Conservation (phyloP, 768 basidiomycete genomes). For the Xerocomellus intermedius region DNA sequence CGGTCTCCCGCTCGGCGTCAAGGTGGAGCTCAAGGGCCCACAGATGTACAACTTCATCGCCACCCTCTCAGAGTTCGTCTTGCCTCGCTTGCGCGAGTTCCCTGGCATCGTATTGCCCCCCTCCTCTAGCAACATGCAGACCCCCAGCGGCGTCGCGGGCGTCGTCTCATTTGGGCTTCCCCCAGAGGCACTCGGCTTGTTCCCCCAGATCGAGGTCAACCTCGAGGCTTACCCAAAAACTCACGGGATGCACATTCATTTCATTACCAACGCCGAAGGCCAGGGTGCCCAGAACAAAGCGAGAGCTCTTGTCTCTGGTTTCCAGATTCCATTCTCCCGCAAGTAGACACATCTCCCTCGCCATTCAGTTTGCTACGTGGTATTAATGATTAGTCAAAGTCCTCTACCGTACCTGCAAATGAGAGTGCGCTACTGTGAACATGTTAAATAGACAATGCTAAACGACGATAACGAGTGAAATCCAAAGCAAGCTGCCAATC, state of each 20-base stretch:
- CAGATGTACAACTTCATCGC: conserved; percentile 95
- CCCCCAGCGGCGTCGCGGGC: conserved; percentile 77
- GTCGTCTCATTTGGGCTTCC: conserved; percentile 89
- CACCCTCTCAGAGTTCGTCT: conserved; percentile 86
- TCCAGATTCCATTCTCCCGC: conserved; percentile 84
- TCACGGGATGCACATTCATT: conserved; percentile 93
- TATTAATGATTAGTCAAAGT: conserved; percentile 25
- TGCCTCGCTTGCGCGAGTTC: conserved; percentile 93
- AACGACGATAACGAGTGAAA: conserved; percentile 16
- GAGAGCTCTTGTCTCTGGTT: conserved; percentile 82
- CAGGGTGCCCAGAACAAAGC: conserved; percentile 89
- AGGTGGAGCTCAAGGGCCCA: conserved; percentile 86
- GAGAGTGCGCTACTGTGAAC: conserved; percentile 26
- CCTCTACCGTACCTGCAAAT: conserved; percentile 30
- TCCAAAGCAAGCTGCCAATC: conserved; percentile 6
- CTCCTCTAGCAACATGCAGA: conserved; percentile 63
- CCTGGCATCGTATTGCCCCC: conserved; percentile 79
- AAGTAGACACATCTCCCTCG: conserved; percentile 22
- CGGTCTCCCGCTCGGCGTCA: conserved; percentile 79
- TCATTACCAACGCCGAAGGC: conserved; percentile 85
- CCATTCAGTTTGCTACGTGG: conserved; percentile 7
- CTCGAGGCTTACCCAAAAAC: conserved; percentile 81
- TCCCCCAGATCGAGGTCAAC: conserved; percentile 96
- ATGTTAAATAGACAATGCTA: conserved; percentile 19
- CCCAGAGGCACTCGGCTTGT: conserved; percentile 80